These are phyloP conservation scores for Candida pseudoviswanathii DNA, from an alignment of 1,139 yeast species.

Conservation along the genomic window DNA sequence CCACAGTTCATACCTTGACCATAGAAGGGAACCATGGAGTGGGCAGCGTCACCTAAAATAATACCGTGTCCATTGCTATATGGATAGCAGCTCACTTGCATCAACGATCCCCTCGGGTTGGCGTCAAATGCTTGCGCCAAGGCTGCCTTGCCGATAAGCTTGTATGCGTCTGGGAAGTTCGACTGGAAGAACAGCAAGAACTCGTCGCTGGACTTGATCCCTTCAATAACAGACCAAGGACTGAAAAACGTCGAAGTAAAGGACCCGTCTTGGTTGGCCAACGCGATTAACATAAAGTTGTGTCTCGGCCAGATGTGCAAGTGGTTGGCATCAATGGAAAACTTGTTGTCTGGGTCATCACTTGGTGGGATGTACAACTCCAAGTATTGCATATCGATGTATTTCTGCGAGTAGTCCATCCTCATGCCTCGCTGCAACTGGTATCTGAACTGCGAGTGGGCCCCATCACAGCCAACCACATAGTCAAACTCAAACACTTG, in stretches of 20 bases:
- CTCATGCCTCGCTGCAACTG: constrained; percentile 68
- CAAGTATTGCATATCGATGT: constrained; percentile 81
- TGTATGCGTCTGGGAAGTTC: constrained; percentile 76
- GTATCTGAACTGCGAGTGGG: constrained; percentile 72
- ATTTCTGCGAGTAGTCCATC: constrained; percentile 74
- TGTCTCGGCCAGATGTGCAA: constrained; percentile 94
- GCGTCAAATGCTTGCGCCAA: constrained; percentile 53
- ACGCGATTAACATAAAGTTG: constrained; percentile 84
- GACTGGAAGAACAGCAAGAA: constrained; percentile 56
- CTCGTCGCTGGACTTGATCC: constrained; percentile 43
- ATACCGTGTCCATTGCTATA: constrained; percentile 72
- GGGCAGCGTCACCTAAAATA: constrained; percentile 91
- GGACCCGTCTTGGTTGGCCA: constrained; percentile 83
- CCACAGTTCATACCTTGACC: constrained; percentile 99
- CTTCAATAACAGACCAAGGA: constrained; percentile 69
- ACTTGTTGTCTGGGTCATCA: constrained; percentile 27
- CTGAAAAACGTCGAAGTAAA: constrained; percentile 90
- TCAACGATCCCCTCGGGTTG: constrained; percentile 75
- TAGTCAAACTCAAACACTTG: constrained; percentile 49
- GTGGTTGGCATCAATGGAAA: constrained; percentile 69
- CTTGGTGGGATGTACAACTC: constrained; percentile 76
- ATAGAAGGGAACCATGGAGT: constrained; percentile 95
- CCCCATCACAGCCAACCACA: constrained; percentile 85
- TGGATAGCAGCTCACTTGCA: constrained; percentile 68
- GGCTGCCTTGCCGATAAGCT: constrained; percentile 62